phyloP scores from a whole-genome alignment of 2,329 filamentous ascomycete genomes.

The Alternaria burnsii region DNA sequence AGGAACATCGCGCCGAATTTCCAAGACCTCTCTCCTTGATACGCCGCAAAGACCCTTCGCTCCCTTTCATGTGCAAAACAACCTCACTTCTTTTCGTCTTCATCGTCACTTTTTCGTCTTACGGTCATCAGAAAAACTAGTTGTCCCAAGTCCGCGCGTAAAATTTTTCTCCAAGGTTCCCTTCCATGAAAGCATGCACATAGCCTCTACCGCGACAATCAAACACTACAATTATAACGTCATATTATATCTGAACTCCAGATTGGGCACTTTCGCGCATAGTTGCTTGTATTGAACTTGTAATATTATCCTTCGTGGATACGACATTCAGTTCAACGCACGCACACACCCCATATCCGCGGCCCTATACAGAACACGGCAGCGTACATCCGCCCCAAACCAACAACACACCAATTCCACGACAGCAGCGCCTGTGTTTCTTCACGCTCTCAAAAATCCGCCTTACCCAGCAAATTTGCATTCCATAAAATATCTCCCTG shows the following conservation, averaged over 20 bases:
- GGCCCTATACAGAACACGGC: constrained; percentile 11
- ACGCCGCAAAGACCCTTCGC: background rate
- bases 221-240: constrained; percentile 11
- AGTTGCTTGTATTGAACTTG: background rate
- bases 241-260: constrained; percentile 12
- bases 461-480: background rate
- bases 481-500: background rate
- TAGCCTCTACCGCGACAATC: constrained; percentile 1
- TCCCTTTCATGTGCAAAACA: background rate
- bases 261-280: constrained; percentile 18
- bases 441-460: background rate
- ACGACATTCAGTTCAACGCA: constrained; percentile 8
- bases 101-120: constrained; percentile 8
- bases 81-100: constrained; percentile 16
- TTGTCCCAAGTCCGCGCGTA: constrained; percentile 5
- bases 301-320: background rate
- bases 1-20: constrained; percentile 16
- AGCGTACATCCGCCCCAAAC: constrained; percentile 16
- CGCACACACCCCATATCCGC: constrained; percentile 16
- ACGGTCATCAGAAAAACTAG: background rate
- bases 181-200: constrained; percentile 24
- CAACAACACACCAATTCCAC: constrained; percentile 6
- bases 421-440: background rate
- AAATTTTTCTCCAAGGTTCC: constrained; percentile 3
- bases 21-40: background rate